Base-by-base conservation (phyloP, 139 green algal genomes). In the Microglena sp. region DNA sequence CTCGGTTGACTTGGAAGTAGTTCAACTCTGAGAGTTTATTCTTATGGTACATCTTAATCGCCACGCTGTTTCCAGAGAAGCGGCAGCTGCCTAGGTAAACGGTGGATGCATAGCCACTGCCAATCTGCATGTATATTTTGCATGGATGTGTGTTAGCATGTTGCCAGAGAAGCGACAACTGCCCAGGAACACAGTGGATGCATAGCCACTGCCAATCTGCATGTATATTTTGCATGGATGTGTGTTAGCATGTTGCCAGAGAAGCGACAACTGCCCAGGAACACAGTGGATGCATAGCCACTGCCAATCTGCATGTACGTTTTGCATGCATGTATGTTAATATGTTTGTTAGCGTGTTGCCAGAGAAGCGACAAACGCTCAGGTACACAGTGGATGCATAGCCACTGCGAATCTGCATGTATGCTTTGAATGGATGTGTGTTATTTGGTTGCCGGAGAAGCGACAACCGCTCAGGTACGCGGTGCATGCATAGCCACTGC, bases 301-400 rank as follows among this genome's bases (percentile, higher is more conserved):
- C 63, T 62, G 24, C 75, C 75, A 35, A 71, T 56, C 24, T 71
- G n/a, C n/a, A n/a, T n/a, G n/a, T n/a, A n/a, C n/a, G n/a, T n/a
- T n/a, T n/a, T n/a, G n/a, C n/a, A n/a, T n/a, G n/a, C n/a, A n/a
- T 71, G 5, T 56, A 36, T n/a, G n/a, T n/a, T n/a, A n/a, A n/a
- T n/a, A n/a, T n/a, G n/a, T n/a, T n/a, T n/a, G n/a, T n/a, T n/a
- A n/a, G n/a, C n/a, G n/a, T 73, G 4, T 55, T 62, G 34, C 74
- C 73, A 1, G 65, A 76, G 2, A 59, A 36, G 28, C 70, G 60
- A 58, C 65, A 75, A 1, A 74, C 72, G 1, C 65, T 76, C 6
- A 86, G 66, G 54, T 83, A 79, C 0, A 86, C 80, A 3, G 71
- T 81, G n/a, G 63, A 80, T 1, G 80, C 76, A 34, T 86, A 86